Percentiles rank a stretch among this genome's conserved stretches.
Conservation (phyloP, 1,284 basidiomycete species). For the Pseudozyma sp. region DNA sequence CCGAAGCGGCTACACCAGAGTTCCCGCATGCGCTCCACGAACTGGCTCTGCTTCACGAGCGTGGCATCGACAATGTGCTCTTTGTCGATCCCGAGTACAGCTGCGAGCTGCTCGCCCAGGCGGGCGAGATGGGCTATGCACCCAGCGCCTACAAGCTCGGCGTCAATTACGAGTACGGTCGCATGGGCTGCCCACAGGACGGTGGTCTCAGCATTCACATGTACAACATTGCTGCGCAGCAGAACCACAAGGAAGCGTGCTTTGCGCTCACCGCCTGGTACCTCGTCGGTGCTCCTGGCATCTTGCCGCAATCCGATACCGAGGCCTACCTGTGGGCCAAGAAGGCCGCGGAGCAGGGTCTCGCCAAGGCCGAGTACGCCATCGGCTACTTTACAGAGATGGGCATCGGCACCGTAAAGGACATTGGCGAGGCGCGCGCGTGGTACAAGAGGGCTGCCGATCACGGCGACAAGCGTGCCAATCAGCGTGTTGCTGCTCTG, state of each 20-base stretch:
- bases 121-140: slow-evolving; percentile 93
- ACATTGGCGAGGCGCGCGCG: slow-evolving; percentile 73
- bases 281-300: slow-evolving; percentile 95
- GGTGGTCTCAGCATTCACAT: slow-evolving; percentile 97
- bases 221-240: slow-evolving; percentile 83
- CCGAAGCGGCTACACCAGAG: slow-evolving; percentile 81
- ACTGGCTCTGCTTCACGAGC: slow-evolving; percentile 90
- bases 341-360: slow-evolving; percentile 67
- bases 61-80: slow-evolving; percentile 94
- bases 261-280: slow-evolving; percentile 99
- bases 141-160: slow-evolving; percentile 94
- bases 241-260: slow-evolving; percentile 94
- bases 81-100: slow-evolving; percentile 97
- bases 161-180: slow-evolving; percentile 99
- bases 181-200: slow-evolving; percentile 98
- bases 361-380: slow-evolving; percentile 77
- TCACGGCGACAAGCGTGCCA: slow-evolving; percentile 92
- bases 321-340: slow-evolving; percentile 80
- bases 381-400: slow-evolving; percentile 93
- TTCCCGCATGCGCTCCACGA: slow-evolving; percentile 97
- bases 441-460: slow-evolving; percentile 93
- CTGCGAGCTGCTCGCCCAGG: slow-evolving; percentile 91
- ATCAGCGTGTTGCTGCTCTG: slow-evolving; percentile 76
- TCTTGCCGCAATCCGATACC: slow-evolving; percentile 96
- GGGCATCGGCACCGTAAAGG: slow-evolving; percentile 70